Evolutionary conservation across 2,329 filamentous ascomycete species (phyloP).

Genomic region (Ceratocystis papillata): DNA sequence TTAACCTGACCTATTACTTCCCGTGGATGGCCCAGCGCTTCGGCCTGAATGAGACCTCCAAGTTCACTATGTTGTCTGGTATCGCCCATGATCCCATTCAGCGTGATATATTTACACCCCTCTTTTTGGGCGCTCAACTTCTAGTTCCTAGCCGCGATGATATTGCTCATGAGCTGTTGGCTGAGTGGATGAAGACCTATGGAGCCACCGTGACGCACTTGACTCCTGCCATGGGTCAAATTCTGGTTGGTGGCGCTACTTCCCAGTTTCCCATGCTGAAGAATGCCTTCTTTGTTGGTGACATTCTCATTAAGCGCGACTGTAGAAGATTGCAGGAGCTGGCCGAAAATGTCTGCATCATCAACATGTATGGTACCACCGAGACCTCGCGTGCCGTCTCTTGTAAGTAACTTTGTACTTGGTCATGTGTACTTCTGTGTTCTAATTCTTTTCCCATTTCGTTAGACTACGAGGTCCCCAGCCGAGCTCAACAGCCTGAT

Average conservation of each 20-base stretch:
- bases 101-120: constrained; percentile 74
- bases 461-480: constrained; percentile 60
- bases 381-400: constrained; percentile 73
- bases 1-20: constrained; percentile 74
- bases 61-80: constrained; percentile 73
- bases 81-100: constrained; percentile 58
- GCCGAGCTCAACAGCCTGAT: constrained; percentile 48
- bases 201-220: constrained; percentile 72
- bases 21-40: constrained; percentile 88
- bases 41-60: constrained; percentile 56
- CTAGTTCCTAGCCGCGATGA: constrained; percentile 70
- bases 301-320: constrained; percentile 76
- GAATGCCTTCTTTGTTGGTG: constrained; percentile 81
- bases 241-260: constrained; percentile 73
- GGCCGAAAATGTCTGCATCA: constrained; percentile 61
- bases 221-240: constrained; percentile 94
- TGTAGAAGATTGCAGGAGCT: constrained; percentile 65
- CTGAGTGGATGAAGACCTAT: constrained; percentile 76
- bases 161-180: constrained; percentile 74
- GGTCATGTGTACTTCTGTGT: neutral
- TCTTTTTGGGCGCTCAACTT: constrained; percentile 73
- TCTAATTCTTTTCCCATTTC: neutral
- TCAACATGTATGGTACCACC: constrained; percentile 83
- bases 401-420: constrained; percentile 32
- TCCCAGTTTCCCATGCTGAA: constrained; percentile 67